Base-by-base conservation (phyloP, 441 rosid genomes). In the Gossypium laxum region DNA sequence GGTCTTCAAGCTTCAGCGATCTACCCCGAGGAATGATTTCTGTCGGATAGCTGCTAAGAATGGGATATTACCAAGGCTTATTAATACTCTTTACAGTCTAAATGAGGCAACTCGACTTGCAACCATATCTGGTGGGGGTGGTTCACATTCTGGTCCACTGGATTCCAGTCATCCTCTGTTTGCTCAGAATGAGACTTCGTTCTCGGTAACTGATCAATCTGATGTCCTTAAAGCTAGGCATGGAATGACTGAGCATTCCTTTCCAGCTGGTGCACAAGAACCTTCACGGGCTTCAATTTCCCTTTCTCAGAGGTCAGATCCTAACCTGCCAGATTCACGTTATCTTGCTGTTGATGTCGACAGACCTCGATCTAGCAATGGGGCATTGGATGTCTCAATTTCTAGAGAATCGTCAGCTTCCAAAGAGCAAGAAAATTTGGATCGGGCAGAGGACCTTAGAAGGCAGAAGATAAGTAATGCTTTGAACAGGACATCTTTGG, bases 51-150 rank as follows among this genome's bases (percentile, higher is more conserved):
- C 99, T 78, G 94, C 99, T 41, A 95, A 91, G 80, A 87, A 88
- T 79, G 97, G 97, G 60, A 91, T 91, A 77, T 80, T 95, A 68
- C 83, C 78, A 55, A 85, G 98, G 86, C 89, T 92, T 60, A 87
- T 91, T 80, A 95, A 95, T 77, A 91, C 99, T 54, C 97, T 95
- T 32, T 84, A 95, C 73, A 95, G 99, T 85, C 84, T 95, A 84
- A 95, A 93, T 78, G 99, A 95, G 86, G 95, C 99, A 75, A 86
- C 97, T 74, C 88, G 89, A 74, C 85, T 92, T 73, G 93, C 91
- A 71, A 82, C 92, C 76, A 70, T 83, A 41, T 85, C 96, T 41
- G 84, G 82, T 67, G 92, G 86, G 69, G 77, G 84, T 72, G 86
- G 89, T 72, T 76, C 81, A 22, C 82, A 82, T 75, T 91, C 97